Evolutionary conservation across 345 rosid genomes (phyloP).

Genomic region (Pistacia atlantica): DNA sequence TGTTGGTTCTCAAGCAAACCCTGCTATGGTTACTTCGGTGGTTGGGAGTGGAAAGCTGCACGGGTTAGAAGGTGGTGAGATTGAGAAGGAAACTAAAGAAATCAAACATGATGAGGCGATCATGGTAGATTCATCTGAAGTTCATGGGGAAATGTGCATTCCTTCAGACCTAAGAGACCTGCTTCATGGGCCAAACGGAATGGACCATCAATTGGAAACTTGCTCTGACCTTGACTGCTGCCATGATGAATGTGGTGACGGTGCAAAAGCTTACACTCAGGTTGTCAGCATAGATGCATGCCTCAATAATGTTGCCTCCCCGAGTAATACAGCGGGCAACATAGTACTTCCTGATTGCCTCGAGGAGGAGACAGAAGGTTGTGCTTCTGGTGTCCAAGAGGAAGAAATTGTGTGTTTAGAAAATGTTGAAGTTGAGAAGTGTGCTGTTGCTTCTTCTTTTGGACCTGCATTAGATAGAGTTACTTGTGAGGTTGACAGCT

Average conservation of each 20-base stretch:
- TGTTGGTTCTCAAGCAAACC: constrained; percentile 21
- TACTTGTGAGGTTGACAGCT: constrained; percentile 13
- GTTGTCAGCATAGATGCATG: neutral
- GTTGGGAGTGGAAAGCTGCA: constrained; percentile 10
- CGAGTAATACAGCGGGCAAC: neutral
- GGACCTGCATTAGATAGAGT: constrained; percentile 14
- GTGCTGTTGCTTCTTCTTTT: constrained; percentile 16
- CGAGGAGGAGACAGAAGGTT: constrained; percentile 4
- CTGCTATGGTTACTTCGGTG: neutral
- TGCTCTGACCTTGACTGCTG: constrained; percentile 7
- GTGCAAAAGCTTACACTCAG: constrained; percentile 3
- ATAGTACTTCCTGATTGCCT: neutral
- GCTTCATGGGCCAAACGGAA: constrained; percentile 12
- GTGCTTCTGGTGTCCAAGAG: constrained; percentile 4
- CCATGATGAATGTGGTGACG: constrained; percentile 7
- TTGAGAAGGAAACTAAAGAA: constrained; percentile 3
- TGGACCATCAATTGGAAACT: constrained; percentile 22
- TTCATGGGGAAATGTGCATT: neutral
- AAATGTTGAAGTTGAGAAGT: constrained; percentile 15
- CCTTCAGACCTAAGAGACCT: constrained; percentile 11
- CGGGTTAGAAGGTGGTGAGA: constrained; percentile 11
- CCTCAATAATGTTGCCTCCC: neutral
- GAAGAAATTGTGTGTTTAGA: constrained; percentile 8
- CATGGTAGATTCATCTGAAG: constrained; percentile 27
- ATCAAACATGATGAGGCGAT: constrained; percentile 3